Evolutionary conservation across 148 eudicot species (phyloP).

Genomic region (Amaranthus hypochondriacus): DNA sequence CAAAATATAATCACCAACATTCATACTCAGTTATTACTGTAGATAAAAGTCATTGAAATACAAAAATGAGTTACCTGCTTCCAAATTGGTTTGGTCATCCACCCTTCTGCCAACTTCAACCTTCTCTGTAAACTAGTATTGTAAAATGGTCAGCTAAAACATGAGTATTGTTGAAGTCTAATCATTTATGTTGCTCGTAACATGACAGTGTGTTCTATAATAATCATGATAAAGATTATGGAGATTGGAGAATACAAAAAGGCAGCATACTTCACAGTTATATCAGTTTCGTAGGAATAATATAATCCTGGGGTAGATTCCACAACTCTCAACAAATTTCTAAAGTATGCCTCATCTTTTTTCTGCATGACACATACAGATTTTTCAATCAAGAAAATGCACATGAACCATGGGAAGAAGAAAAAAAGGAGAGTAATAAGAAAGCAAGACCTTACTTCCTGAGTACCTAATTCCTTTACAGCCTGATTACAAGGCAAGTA

Average conservation of each 20-base stretch:
- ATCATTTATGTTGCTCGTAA: slow-evolving; percentile 1
- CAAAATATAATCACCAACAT: too few relatives aligned
- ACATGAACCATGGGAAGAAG: slow-evolving; percentile 3
- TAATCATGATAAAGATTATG: not conserved
- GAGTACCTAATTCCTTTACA: slow-evolving; percentile 40
- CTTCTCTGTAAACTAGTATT: slow-evolving; percentile 74
- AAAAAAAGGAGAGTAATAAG: not conserved
- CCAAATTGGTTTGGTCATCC: slow-evolving; percentile 86
- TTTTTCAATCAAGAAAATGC: not conserved
- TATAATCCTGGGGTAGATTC: slow-evolving; percentile 95
- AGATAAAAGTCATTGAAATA: not conserved
- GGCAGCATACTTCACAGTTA: slow-evolving; percentile 69
- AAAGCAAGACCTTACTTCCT: slow-evolving; percentile 53
- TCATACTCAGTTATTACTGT: too few relatives aligned
- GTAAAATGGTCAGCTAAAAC: slow-evolving; percentile 9
- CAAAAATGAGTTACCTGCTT: slow-evolving; percentile 59
- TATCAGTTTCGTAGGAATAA: slow-evolving; percentile 91
- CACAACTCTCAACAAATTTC: slow-evolving; percentile 67
- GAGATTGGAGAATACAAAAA: not conserved
- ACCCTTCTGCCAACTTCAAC: slow-evolving; percentile 58
- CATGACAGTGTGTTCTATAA: not conserved
- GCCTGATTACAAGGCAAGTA: slow-evolving; percentile 71
- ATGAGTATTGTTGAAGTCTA: not conserved
- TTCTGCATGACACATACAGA: slow-evolving; percentile 46
- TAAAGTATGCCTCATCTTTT: slow-evolving; percentile 85